A percentile compares a stretch with the other conserved stretches of the same genome.
Conservation (phyloP, 1,139 yeast species). For the Blastobotrys malaysiensis region DNA sequence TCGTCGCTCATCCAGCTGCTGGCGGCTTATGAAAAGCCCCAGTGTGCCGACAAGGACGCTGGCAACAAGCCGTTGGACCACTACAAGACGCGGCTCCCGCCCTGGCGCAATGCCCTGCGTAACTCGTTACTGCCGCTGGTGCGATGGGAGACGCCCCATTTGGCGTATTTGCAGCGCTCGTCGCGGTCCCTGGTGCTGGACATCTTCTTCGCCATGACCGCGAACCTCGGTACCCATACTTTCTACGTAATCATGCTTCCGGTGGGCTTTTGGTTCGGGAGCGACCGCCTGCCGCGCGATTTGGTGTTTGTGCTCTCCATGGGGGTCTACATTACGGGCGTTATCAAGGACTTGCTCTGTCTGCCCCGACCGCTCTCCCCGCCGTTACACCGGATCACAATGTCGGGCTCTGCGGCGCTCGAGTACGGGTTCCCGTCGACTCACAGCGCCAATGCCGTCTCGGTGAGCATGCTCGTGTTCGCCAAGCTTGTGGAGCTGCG, state of each 20-base stretch:
- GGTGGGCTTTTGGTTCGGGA: constrained; percentile 79
- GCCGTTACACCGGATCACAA: constrained; percentile 82
- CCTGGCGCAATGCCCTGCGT: constrained; percentile 56
- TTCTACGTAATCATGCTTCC: constrained; percentile 90
- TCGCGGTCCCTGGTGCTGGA: constrained; percentile 55
- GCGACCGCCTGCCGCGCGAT: constrained; percentile 50
- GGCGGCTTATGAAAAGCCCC: constrained; percentile 27
- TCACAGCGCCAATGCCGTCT: constrained; percentile 89
- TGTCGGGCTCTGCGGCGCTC: constrained; percentile 81
- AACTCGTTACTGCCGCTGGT: constrained; percentile 52
- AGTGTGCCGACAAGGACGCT: constrained; percentile 45
- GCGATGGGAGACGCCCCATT: constrained; percentile 58
- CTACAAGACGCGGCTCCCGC: constrained; percentile 55
- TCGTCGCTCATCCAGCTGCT: constrained; percentile 25
- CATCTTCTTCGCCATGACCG: constrained; percentile 79
- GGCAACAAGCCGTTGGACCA: constrained; percentile 67
- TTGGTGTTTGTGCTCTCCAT: constrained; percentile 72
- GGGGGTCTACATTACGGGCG: constrained; percentile 79
- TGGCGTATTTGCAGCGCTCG: constrained; percentile 52
- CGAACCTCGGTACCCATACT: constrained; percentile 88
- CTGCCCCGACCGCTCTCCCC: constrained; percentile 92
- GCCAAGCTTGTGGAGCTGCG: constrained; percentile 16
- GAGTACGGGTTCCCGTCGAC: constrained; percentile 96
- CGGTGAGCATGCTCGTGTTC: constrained; percentile 54
- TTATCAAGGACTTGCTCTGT: constrained; percentile 76